Base-by-base conservation (phyloP, 192 early-diverging fungal genomes). In the Entomortierella beljakovae region DNA sequence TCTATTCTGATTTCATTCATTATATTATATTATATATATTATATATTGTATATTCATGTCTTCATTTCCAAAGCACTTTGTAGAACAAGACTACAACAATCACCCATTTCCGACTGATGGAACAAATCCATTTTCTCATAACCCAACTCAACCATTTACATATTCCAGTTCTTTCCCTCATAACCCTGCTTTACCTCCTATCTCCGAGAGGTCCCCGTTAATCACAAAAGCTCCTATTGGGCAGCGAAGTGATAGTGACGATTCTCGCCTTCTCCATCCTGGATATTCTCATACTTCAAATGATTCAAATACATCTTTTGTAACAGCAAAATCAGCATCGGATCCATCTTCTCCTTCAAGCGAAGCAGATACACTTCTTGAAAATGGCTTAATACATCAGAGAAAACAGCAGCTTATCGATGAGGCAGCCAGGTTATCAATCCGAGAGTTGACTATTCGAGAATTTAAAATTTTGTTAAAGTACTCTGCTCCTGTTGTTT, bases 401-500 rank as follows among this genome's bases (percentile, higher is more conserved):
- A 25, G 48, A 51, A 2, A 48, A 16, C 40, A 20, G 7, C 34
- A 13, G 2, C 1, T 61, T 68, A 9, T 38, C 57, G 2, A 49
- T 42, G 55, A 80, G 60, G 1, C 61, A 66, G 4, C 40, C 38
- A 23, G 52, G 49, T 1, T 57, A 54, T 33, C 33, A 61, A 22
- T 61, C 71, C 2, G 23, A 10, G 73, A 68, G 20, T 16, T 63
- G 29, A 35, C 61, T 0, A 11, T 31, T 6, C 26, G 56, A 6
- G 74, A 77, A 38, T 64, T 77, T 50, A 68, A 53, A 49, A 77
- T 77, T 49, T 13, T 84, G 25, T 18, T 84, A 38, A 26, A 58
- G 49, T 84, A 85, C 54, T 71, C 84, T 2, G 50, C 71, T 15
- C 91, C 92, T 2, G 77, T 91, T 20, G 68, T 90, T 11, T 66